Evolutionary conservation across 164 flowering plant species (phyloP).

Genomic region (Malania oleifera): DNA sequence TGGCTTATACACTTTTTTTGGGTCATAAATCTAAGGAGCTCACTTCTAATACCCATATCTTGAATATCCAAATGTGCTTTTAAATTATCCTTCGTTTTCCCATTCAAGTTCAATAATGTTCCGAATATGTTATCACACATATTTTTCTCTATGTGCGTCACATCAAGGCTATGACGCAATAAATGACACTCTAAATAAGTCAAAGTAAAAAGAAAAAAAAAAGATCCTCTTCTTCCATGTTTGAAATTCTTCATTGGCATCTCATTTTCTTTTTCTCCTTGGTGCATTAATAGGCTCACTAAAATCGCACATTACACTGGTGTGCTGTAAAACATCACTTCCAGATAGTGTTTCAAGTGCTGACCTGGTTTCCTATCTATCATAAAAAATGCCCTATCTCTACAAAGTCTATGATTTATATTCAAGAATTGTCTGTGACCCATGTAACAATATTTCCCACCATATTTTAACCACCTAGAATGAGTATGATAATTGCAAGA

Average conservation of each 20-base stretch:
- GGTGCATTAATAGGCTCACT: background rate
- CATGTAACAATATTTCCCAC: conserved; percentile 8
- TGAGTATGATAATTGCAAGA: conserved; percentile 9
- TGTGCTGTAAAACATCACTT: background rate
- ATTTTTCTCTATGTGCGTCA: conserved; percentile 23
- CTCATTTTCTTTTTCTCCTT: background rate
- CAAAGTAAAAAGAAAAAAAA: conserved; percentile 15
- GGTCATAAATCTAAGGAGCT: background rate
- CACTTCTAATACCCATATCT: conserved; percentile 10
- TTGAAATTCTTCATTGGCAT: background rate
- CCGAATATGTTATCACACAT: conserved; percentile 13
- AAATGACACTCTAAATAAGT: conserved; percentile 12
- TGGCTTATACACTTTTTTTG: conserved; percentile 1
- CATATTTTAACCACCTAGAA: background rate
- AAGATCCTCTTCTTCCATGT: conserved; percentile 13
- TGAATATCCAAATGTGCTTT: conserved; percentile 11
- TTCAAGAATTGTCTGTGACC: conserved; percentile 17
- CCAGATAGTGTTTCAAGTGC: background rate
- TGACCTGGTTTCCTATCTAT: background rate
- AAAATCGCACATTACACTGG: background rate
- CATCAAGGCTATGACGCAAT: conserved; percentile 17
- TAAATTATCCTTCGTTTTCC: conserved; percentile 11
- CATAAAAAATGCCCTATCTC: conserved; percentile 1
- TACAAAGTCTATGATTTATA: background rate
- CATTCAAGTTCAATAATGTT: conserved; percentile 13